Base-by-base conservation (phyloP, 2,329 filamentous ascomycete genomes). In the Biscogniauxia mediterranea region DNA sequence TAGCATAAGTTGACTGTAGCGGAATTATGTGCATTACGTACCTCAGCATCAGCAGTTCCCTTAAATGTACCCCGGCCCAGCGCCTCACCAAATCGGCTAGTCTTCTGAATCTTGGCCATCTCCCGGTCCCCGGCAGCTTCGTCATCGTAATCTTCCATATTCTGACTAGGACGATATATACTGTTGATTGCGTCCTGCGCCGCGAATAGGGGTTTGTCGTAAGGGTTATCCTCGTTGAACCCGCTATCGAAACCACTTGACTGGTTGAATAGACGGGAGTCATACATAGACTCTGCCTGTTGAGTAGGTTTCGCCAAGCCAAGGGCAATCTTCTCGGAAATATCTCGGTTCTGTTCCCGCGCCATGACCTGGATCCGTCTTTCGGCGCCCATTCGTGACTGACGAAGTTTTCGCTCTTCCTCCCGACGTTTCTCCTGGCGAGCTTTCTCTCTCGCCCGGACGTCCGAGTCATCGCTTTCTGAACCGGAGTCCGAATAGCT, bases 171-270 rank as follows among this genome's bases (percentile, higher is more conserved):
- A 38, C 93, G 85, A 77, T 99, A 99, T 68, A 99, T 98, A 75
- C 89, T 94, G 78, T 87, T 95, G 70, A 97, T 92, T 8, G 92
- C 94, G 73, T 98, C 94, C 74, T 97, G 93, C 15, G 95, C 94
- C 0, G 93, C 93, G 74, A 99, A 99, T 7, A 99, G 81, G 20
- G 95, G 95, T 78, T 98, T 98, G 76, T 98, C 95, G 79, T 98
- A 99, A 0, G 89, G 88, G 73, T 99, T 95, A 75, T 99, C 95
- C 76, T 99, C 95, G 76, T 99, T 99, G 83, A 97, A 93, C 0
- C 94, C 95, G 57, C 88, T 85, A 68, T 93, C 89, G 74, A 99
- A 96, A 0, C 95, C 95, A 69, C 90, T 93, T 5, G 88, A 90
- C 78, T 96, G 92, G 78, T 98, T 97, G 79, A 99, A 99, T 28